A percentile compares a stretch with the other conserved stretches of the same genome.
These are phyloP conservation scores for Rheum nobile DNA, from an alignment of 148 eudicot species.

Conservation along the genomic window DNA sequence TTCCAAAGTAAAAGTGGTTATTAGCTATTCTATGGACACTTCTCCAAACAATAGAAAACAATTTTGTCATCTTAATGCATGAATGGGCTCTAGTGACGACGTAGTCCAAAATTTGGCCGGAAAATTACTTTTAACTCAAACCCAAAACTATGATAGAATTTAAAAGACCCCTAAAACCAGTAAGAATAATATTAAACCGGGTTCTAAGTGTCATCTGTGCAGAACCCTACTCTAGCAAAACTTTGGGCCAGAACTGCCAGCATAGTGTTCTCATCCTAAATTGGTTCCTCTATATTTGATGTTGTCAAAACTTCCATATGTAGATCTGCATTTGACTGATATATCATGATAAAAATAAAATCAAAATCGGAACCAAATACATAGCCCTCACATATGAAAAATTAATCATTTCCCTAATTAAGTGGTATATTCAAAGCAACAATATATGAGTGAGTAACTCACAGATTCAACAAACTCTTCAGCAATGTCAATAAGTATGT, in stretches of 20 bases:
- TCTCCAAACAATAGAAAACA: background rate
- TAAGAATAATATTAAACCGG: background rate
- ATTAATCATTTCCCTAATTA: background rate
- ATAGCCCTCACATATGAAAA: background rate
- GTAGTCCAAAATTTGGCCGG: too few relatives aligned
- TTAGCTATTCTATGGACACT: background rate
- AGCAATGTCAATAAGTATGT: conserved; percentile 79
- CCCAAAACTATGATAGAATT: too few relatives aligned
- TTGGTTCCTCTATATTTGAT: background rate
- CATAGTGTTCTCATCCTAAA: background rate
- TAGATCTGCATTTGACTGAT: background rate
- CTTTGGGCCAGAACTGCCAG: background rate
- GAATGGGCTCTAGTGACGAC: too few relatives aligned
- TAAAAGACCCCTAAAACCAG: background rate
- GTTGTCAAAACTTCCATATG: background rate
- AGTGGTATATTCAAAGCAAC: background rate
- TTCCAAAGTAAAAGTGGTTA: background rate
- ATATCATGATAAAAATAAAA: background rate
- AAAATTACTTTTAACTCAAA: too few relatives aligned
- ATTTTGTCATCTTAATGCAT: background rate
- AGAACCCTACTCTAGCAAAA: background rate
- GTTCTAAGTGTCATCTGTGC: background rate
- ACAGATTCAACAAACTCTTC: conserved; percentile 94
- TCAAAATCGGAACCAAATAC: background rate
- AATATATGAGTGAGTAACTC: conserved; percentile 22